A percentile compares a stretch with the other conserved stretches of the same genome.
Conservation (phyloP, 2,329 filamentous ascomycete genomes). For the Trichoderma gracile region DNA sequence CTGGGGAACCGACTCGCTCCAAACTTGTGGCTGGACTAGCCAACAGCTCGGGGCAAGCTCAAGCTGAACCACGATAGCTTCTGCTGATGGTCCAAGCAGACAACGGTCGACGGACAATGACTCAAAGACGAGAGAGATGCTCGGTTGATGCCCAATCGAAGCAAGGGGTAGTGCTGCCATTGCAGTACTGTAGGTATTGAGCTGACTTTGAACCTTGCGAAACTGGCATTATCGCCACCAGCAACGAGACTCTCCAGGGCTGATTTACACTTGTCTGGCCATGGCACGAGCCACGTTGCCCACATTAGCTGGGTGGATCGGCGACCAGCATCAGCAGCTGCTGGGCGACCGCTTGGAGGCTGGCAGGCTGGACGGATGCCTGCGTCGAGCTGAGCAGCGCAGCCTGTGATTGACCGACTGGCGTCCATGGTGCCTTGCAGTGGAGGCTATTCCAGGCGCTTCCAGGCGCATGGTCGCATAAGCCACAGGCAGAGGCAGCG, state of each 20-base stretch:
- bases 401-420: background rate
- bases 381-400: background rate
- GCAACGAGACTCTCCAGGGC: background rate
- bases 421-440: background rate
- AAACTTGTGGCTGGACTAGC: slow-evolving; percentile 20
- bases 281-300: slow-evolving; percentile 21
- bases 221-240: background rate
- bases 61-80: background rate
- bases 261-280: slow-evolving; percentile 8
- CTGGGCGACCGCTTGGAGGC: background rate
- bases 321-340: slow-evolving; percentile 8
- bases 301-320: slow-evolving; percentile 18
- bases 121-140: background rate
- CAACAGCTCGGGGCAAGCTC: slow-evolving; percentile 16
- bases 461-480: no score
- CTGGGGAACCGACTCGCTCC: slow-evolving; percentile 5
- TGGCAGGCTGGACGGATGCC: background rate
- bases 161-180: background rate
- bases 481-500: background rate
- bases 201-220: no score
- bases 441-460: no score
- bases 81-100: background rate
- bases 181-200: no score
- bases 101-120: background rate
- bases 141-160: background rate